Evolutionary conservation across 169 alveolate species (phyloP).

Genomic region (Eimeria acervulina): DNA sequence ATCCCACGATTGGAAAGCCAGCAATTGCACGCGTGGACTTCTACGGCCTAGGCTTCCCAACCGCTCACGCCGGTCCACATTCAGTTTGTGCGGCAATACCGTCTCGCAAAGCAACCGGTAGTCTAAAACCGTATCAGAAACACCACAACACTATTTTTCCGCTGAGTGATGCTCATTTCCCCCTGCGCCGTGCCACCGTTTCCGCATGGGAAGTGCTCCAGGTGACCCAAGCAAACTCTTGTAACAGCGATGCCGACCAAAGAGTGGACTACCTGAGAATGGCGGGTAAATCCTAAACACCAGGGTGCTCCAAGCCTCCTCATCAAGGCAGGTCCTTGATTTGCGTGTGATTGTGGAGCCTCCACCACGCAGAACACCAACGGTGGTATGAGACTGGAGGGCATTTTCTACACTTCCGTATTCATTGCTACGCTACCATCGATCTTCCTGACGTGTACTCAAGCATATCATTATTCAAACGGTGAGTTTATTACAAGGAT

Average conservation of each 20-base stretch:
- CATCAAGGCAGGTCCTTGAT: neutral
- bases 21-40: neutral
- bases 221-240: neutral
- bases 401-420: neutral
- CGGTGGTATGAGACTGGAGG: no score
- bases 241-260: neutral
- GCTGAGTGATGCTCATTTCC: neutral
- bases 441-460: neutral
- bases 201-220: neutral
- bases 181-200: neutral
- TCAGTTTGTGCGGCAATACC: neutral
- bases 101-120: neutral
- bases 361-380: neutral
- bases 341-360: neutral
- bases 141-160: neutral
- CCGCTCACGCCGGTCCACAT: conserved; percentile 17
- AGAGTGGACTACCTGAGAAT: neutral
- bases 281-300: neutral
- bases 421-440: neutral
- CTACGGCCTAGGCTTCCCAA: neutral
- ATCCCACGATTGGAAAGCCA: neutral
- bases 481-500: neutral
- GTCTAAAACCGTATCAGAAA: neutral
- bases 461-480: neutral
- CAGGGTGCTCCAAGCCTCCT: neutral